Conservation (phyloP, 371 early-diverging fungal genomes). For the Mortierella sp. region DNA sequence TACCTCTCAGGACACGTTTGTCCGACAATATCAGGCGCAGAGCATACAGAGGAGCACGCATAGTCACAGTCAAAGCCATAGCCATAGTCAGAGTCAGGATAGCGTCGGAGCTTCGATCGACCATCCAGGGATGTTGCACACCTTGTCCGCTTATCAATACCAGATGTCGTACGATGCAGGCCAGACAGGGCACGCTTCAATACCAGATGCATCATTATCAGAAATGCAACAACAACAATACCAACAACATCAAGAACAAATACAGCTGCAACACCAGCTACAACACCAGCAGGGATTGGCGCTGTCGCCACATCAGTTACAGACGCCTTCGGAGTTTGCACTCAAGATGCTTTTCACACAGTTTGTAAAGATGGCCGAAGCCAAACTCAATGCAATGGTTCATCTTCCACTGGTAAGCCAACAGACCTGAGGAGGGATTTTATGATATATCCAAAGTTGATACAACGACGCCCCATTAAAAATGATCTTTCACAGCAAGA, state of each 20-base stretch:
- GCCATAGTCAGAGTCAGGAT: constrained; percentile 47
- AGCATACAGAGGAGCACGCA: constrained; percentile 26
- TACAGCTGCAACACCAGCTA: neutral
- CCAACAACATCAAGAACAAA: constrained; percentile 13
- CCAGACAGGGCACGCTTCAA: constrained; percentile 27
- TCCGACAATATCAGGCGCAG: constrained; percentile 19
- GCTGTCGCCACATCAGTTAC: constrained; percentile 39
- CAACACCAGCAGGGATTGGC: constrained; percentile 15
- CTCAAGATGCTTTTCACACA: constrained; percentile 64
- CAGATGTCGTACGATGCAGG: constrained; percentile 33
- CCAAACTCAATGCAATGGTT: constrained; percentile 58
- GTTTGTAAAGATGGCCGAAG: constrained; percentile 66
- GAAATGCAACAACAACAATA: neutral
- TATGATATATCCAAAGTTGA: too few relatives aligned
- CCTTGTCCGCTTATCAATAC: constrained; percentile 19
- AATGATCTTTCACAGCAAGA: constrained; percentile 43
- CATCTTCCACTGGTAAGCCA: constrained; percentile 51
- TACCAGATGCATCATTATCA: too few relatives aligned
- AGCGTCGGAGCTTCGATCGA: constrained; percentile 37
- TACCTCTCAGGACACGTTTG: constrained; percentile 14
- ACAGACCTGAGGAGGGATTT: too few relatives aligned
- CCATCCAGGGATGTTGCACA: constrained; percentile 21
- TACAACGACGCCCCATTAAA: too few relatives aligned
- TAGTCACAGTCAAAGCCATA: constrained; percentile 45
- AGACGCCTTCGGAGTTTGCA: constrained; percentile 59